A percentile compares a stretch with the other conserved stretches of the same genome.
These are phyloP conservation scores for Backusella psychrophila DNA, from an alignment of 192 early-diverging fungal species.

Conservation along the genomic window DNA sequence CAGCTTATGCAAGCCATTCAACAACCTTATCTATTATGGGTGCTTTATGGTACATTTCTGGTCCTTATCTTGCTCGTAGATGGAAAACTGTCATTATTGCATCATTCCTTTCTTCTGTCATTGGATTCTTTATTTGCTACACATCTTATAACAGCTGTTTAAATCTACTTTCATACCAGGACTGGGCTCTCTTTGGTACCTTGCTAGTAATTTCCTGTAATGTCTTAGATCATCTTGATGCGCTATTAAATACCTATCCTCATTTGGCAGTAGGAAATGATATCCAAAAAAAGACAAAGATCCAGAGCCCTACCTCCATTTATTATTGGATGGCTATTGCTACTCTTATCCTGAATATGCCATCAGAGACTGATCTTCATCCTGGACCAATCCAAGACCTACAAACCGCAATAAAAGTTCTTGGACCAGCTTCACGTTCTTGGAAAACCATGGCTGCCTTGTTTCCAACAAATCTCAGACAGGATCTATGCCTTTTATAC, in stretches of 20 bases:
- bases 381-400: conserved; percentile 25
- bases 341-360: conserved; percentile 11
- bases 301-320: conserved; percentile 10
- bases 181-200: conserved; percentile 35
- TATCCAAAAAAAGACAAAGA: neutral
- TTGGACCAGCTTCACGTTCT: conserved; percentile 28
- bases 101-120: conserved; percentile 27
- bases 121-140: neutral
- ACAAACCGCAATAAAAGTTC: conserved; percentile 9
- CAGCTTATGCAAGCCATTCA: neutral
- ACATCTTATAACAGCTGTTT: conserved; percentile 20
- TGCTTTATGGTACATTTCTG: conserved; percentile 17
- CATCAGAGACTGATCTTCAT: conserved; percentile 15
- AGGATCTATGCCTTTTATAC: conserved; percentile 34
- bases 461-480: conserved; percentile 32
- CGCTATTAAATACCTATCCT: conserved; percentile 33
- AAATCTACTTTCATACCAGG: conserved; percentile 28
- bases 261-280: conserved; percentile 10
- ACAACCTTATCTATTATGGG: neutral
- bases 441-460: conserved; percentile 34
- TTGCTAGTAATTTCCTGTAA: conserved; percentile 17
- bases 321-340: conserved; percentile 17
- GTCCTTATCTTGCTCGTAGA: conserved; percentile 38
- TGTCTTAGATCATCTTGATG: conserved; percentile 30
- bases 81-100: neutral